Base-by-base conservation (phyloP, 1,139 yeast species). In the Torulaspora pretoriensis region DNA sequence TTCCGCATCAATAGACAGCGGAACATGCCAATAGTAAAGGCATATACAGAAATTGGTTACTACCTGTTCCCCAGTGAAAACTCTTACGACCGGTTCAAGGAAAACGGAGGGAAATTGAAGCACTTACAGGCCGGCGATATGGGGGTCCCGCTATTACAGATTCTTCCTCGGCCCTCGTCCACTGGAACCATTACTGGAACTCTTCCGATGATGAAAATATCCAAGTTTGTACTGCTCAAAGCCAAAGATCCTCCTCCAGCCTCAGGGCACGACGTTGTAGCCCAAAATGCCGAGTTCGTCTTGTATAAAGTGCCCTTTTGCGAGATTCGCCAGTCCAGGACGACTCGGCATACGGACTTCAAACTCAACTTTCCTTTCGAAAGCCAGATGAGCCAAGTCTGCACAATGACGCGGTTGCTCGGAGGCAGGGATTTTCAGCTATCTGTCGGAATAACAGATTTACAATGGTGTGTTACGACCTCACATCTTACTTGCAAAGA, bases 141-240 rank as follows among this genome's bases (percentile, higher is more conserved):
- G 13, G 54, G 54, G 8, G 39, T 49, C 8, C 54, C 53, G 3
- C 35, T 51, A 30, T 24, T 51, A 14, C 47, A 45, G n/a, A 47
- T 51, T 8, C 22, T 28, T 5, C 25, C 28, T 10, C 27, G 31
- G 4, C 27, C 35, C 9, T 27, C 17, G 9, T 10, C 23, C 17
- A 22, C 32, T 9, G 41, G 42, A 4, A 19, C 14, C 19, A 3
- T 24, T 5, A 27, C 25, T 8, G 37, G 38, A 2, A 27, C 38
- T 9, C 23, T 35, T n/a, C 46, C 46, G 6, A 26, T 24, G 8
- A 45, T 32, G 26, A 22, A 38, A 9, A 42, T 49, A 14, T 45
- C 28, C 44, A 45, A 40, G n/a, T 49, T 36, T 24, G 25, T 45
- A 8, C 14, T 50, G 14, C 26, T 23, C n/a, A 17, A 30, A 4